Evolutionary conservation across 1,139 yeast species (phyloP).

Genomic region (Martiniozyma asiatica): DNA sequence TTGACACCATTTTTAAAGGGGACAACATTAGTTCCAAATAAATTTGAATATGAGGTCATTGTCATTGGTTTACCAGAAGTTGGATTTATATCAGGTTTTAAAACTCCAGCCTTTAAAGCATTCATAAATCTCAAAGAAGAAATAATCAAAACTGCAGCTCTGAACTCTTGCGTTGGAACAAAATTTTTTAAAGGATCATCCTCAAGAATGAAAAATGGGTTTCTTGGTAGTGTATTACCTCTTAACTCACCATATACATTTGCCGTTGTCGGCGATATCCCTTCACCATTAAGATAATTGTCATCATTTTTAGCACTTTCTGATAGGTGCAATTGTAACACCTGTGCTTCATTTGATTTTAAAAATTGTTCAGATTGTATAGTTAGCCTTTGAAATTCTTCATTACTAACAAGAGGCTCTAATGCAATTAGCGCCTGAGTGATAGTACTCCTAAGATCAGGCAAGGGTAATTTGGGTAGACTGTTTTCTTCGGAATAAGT

Average conservation of each 20-base stretch:
- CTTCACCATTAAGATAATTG: constrained; percentile 46
- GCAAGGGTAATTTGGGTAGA: constrained; percentile 45
- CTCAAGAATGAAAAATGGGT: constrained; percentile 61
- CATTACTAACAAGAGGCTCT: constrained; percentile 35
- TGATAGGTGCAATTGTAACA: constrained; percentile 42
- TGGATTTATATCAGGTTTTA: constrained; percentile 48
- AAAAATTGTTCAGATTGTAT: constrained; percentile 35
- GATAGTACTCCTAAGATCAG: constrained; percentile 33
- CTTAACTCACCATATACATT: constrained; percentile 54
- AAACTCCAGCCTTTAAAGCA: constrained; percentile 39
- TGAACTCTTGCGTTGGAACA: constrained; percentile 47
- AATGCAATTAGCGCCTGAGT: constrained; percentile 36
- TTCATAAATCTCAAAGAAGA: constrained; percentile 56
- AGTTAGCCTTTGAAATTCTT: constrained; percentile 30
- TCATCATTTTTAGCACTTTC: constrained; percentile 30
- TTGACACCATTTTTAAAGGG: constrained; percentile 38
- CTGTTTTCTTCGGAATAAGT: constrained; percentile 21
- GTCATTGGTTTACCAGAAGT: constrained; percentile 40
- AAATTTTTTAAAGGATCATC: constrained; percentile 58
- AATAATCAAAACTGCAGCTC: constrained; percentile 55
- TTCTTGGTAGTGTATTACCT: constrained; percentile 60
- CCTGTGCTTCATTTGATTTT: constrained; percentile 28
- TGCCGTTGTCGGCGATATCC: constrained; percentile 46
- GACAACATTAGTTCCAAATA: constrained; percentile 57
- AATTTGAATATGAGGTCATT: constrained; percentile 52